Evolutionary conservation across 225 moss, liverwort and hornwort species (phyloP), one percentile per base, ranked within the genome.

Genomic region (Lunularia cruciata): DNA sequence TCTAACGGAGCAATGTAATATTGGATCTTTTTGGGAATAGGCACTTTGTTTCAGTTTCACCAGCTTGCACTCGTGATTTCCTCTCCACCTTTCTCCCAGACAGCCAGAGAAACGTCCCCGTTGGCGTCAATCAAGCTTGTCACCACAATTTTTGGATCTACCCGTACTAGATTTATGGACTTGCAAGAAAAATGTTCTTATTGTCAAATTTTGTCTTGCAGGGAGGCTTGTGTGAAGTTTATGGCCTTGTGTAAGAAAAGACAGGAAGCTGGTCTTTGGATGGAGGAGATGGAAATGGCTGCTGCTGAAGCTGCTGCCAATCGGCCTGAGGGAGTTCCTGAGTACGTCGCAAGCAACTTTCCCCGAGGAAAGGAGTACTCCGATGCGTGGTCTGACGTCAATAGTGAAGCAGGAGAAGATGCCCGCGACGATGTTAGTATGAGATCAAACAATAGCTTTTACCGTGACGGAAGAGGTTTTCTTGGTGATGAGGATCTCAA

Each of bases 211-310:
- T n/a, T 61, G 27, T 69, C 22, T 12, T 65, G 49, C 73, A 88
- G 88, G 83, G 88, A 85, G 76, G 88, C 83, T 28, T 83, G 85
- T 73, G 73, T 85, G 33, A 83, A 80, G 67, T 88, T 81, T 31
- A 81, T 76, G 67, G 85, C 85, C 31, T 59, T 85, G 32, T 88
- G 85, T 69, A 85, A 85, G 69, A 88, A 88, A 65, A 78, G 88
- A 60, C 85, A 88, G 63, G 83, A 88, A 32, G 83, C 88, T 66
- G 83, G 88, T 25, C 67, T 85, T 22, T 88, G 85, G 85, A 71
- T 88, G 37, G 88, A 85, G 69, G 88, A 88, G 72, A 80, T 85
- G 85, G 85, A 88, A 46, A 57, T 83, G 46, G 83, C 83, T 47
- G 83, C 78, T 31, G 85, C 83, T 8, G 83, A 87, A 67, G 84